These are phyloP conservation scores for Neurospora sp. DNA, from an alignment of 495 filamentous ascomycete genomes.

Conservation along the genomic window DNA sequence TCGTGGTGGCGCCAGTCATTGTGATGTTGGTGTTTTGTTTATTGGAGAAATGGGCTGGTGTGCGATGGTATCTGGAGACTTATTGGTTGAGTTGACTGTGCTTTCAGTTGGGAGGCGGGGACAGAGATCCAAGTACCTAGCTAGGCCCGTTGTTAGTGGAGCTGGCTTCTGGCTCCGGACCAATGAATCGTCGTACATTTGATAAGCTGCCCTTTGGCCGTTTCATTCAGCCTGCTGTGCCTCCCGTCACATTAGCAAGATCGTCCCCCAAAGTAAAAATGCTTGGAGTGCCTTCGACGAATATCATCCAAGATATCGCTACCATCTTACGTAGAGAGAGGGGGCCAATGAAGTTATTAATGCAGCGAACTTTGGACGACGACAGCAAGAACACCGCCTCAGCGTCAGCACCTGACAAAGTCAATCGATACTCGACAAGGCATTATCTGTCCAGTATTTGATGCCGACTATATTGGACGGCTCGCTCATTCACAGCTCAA, in stretches of 20 bases:
- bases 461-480: neutral
- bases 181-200: neutral
- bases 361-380: neutral
- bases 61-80: neutral
- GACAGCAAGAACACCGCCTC: neutral
- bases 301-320: neutral
- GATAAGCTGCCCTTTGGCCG: neutral
- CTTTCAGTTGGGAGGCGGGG: neutral
- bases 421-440: neutral
- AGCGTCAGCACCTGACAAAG: neutral
- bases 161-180: neutral
- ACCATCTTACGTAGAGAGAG: too few species aligned
- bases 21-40: neutral
- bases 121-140: neutral
- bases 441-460: neutral
- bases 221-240: neutral
- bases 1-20: neutral
- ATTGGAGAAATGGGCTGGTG: neutral
- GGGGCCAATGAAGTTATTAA: neutral
- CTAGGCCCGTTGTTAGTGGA: neutral
- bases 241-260: too few species aligned
- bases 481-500: neutral
- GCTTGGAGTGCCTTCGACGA: neutral
- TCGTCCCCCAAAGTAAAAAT: neutral
- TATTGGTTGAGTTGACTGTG: neutral